Percentiles rank a stretch among this genome's conserved stretches.
Conservation (phyloP, 768 basidiomycete species). For the Strobilomyces confusus region DNA sequence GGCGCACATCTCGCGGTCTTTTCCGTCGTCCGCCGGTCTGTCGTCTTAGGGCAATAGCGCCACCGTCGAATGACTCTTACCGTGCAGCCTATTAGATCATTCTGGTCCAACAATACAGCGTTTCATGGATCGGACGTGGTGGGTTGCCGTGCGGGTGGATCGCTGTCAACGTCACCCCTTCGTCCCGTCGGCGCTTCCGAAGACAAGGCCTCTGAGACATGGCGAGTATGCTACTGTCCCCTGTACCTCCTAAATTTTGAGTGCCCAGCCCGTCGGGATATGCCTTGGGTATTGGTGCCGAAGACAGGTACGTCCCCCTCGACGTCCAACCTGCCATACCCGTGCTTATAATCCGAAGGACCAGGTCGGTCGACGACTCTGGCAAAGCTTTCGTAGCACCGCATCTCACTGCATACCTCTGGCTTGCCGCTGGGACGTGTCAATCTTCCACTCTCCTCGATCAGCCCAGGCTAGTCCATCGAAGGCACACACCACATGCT, state of each 20-base stretch:
- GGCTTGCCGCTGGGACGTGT: background rate
- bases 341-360: background rate
- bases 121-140: too few relatives aligned
- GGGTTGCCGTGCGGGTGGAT: background rate
- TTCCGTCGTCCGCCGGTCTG: background rate
- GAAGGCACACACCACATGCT: background rate
- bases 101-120: background rate
- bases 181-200: background rate
- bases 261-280: background rate
- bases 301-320: background rate
- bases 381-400: too few relatives aligned
- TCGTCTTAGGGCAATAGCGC: background rate
- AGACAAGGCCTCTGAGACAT: background rate
- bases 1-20: too few relatives aligned
- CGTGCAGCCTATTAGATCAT: background rate
- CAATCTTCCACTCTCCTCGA: background rate
- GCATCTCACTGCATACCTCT: background rate
- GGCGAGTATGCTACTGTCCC: background rate
- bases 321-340: background rate
- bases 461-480: background rate
- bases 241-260: background rate
- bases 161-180: background rate
- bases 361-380: background rate
- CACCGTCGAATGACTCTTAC: background rate
- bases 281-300: background rate